phyloP scores from a whole-genome alignment of 805 yeast species.

The Diddensiella transvaalensis region DNA sequence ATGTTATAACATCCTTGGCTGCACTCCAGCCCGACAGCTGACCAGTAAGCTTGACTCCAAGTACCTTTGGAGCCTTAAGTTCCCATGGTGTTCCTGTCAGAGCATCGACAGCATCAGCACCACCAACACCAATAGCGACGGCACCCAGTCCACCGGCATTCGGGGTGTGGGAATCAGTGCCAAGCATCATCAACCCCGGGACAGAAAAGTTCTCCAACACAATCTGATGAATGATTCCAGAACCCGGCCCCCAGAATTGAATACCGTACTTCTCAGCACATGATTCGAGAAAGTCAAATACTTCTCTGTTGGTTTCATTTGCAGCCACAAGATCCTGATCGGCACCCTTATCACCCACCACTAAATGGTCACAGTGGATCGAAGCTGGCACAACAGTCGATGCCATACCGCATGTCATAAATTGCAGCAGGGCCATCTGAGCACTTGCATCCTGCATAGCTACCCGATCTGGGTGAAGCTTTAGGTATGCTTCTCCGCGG shows the following conservation, averaged over 20 bases:
- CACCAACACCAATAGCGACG: conserved; percentile 98
- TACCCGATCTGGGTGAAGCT: conserved; percentile 93
- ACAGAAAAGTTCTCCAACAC: conserved; percentile 94
- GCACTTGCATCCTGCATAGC: conserved; percentile 99
- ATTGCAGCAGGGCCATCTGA: conserved; percentile 97
- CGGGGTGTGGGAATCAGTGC: conserved; percentile 98
- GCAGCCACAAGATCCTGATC: conserved; percentile 76
- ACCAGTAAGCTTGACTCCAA: conserved; percentile 94
- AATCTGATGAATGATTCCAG: conserved; percentile 97
- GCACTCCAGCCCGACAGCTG: conserved; percentile 88
- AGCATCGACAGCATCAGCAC: conserved; percentile 99
- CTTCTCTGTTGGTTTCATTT: conserved; percentile 85
- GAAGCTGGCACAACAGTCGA: conserved; percentile 90
- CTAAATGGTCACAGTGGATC: conserved; percentile 96
- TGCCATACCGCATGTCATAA: conserved; percentile 93
- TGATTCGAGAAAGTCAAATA: conserved; percentile 86
- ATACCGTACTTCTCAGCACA: conserved; percentile 95
- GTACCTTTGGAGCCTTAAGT: conserved; percentile 90
- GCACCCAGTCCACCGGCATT: conserved; percentile 99
- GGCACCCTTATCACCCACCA: conserved; percentile 95
- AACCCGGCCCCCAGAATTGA: conserved; percentile 99
- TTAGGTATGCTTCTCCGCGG: conserved; percentile 87
- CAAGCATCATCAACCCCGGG: conserved; percentile 96
- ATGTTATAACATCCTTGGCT: conserved; percentile 94
- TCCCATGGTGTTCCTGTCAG: conserved; percentile 98